Base-by-base conservation (phyloP, 1,284 basidiomycete species). In the Ganoderma meredithae region DNA sequence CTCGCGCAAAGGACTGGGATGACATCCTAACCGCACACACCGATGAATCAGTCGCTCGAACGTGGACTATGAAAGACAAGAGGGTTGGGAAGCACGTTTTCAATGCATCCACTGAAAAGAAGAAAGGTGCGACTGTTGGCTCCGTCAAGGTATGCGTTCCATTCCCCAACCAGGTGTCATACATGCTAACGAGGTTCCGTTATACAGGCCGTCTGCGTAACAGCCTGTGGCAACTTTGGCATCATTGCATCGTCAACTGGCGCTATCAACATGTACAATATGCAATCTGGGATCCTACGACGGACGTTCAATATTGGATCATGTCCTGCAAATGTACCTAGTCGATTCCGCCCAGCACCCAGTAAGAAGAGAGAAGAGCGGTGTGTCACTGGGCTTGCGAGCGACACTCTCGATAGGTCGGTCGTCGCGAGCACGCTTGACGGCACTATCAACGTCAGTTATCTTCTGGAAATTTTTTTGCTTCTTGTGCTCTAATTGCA, bases 151-250 rank as follows among this genome's bases (percentile, higher is more conserved):
- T 90, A 70, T 66, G 82, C 73, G 44, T 66, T 15, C 5, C 7
- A 6, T 6, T 12, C 19, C 8, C 22, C 19, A 31, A 70, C 65
- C n/a, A 60, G 25, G 62, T 53, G n/a, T 52, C 12, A 25, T 22
- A 27, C 12, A 10, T 7, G 47, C 47, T 53, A 25, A 58, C 10
- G 22, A 22, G 25, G n/a, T 2, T 33, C 36, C 25, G 22, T 33
- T 40, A 6, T 13, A 9, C 73, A 95, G 93, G 86, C 91, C n/a
- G 93, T 96, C 13, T 95, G 92, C 73, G 93, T 99, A 17, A 94
- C 96, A 15, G 93, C 95, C 0, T 99, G 98, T 78, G 98, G 98
- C 17, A 99, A 99, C 78, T 99, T 98, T 79, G 95, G 94, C 49
- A 81, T 99, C 7, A 92, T 92, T 1, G 90, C 94, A 33, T 93